A percentile compares a stretch with the other conserved stretches of the same genome.
Evolutionary conservation across 805 yeast species (phyloP).

Genomic region (Starmerella geochares): DNA sequence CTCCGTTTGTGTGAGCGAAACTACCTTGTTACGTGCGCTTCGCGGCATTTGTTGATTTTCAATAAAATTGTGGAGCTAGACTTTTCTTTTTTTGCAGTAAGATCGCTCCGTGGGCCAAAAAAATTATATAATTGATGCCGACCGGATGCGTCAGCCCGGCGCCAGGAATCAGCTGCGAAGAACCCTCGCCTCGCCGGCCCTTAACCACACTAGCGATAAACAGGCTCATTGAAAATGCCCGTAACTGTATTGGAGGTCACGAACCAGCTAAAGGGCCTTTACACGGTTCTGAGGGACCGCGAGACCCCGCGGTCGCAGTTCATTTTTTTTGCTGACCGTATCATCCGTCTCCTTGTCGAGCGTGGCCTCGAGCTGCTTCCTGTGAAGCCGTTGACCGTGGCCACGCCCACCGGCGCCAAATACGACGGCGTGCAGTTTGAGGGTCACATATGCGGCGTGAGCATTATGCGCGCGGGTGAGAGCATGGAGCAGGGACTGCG

Average conservation of each 20-base stretch:
- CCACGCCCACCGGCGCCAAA: conserved; percentile 64
- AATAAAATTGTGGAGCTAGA: background rate
- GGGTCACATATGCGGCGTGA: conserved; percentile 96
- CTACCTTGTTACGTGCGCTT: conserved; percentile 92
- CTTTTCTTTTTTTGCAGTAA: background rate
- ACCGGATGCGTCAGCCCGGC: background rate
- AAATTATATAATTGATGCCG: conserved; percentile 4
- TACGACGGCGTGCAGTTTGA: conserved; percentile 70
- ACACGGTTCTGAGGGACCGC: conserved; percentile 79
- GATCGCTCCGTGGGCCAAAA: background rate
- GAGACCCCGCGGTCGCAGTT: conserved; percentile 80
- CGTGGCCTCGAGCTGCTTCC: conserved; percentile 93
- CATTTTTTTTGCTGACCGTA: conserved; percentile 89
- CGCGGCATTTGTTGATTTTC: conserved; percentile 64
- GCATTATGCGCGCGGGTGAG: conserved; percentile 97
- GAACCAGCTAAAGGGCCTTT: conserved; percentile 77
- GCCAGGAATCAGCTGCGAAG: background rate
- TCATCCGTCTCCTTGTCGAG: conserved; percentile 86
- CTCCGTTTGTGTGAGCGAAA: conserved; percentile 90
- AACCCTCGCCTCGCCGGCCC: conserved; percentile 3
- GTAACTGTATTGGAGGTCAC: conserved; percentile 59
- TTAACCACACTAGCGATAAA: background rate
- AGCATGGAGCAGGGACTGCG: conserved; percentile 97
- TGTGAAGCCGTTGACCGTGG: conserved; percentile 55
- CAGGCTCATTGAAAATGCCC: conserved; percentile 13